A percentile compares a stretch with the other conserved stretches of the same genome.
These are phyloP conservation scores for Staphylotrichum tortipilum DNA, from an alignment of 495 filamentous ascomycete genomes.

Conservation along the genomic window DNA sequence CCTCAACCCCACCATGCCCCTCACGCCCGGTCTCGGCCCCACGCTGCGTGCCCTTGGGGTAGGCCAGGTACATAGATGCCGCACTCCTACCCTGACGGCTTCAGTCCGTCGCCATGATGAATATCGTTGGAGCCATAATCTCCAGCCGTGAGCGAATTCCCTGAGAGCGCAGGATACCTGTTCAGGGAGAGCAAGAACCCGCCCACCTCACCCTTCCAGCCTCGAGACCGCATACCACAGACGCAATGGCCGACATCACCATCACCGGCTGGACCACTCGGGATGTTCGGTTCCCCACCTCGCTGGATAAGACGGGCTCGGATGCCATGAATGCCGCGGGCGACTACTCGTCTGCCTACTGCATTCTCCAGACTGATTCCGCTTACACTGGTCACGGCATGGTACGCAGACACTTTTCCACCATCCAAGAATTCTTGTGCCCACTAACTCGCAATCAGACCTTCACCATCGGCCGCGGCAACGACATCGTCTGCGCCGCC, in stretches of 20 bases:
- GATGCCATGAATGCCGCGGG: constrained; percentile 96
- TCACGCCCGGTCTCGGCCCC: constrained; percentile 7
- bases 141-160: neutral
- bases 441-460: constrained; percentile 44
- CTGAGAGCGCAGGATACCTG: neutral
- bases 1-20: constrained; percentile 17
- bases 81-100: neutral
- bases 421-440: neutral
- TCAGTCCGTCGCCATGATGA: neutral
- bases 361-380: constrained; percentile 77
- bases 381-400: constrained; percentile 73
- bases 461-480: constrained; percentile 93
- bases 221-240: neutral
- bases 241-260: constrained; percentile 52
- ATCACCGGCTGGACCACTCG: constrained; percentile 73
- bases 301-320: constrained; percentile 87
- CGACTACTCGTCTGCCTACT: constrained; percentile 90
- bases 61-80: no score
- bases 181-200: neutral
- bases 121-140: neutral
- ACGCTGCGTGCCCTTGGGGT: no score
- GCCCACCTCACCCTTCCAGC: neutral
- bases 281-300: constrained; percentile 91
- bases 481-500: constrained; percentile 84
- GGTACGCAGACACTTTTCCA: constrained; percentile 41